Percentiles rank a stretch among this genome's conserved stretches.
These are phyloP conservation scores for Schoenoplectus tabernaemontani DNA, from an alignment of 202 grass and related monocot genomes.

Conservation along the genomic window DNA sequence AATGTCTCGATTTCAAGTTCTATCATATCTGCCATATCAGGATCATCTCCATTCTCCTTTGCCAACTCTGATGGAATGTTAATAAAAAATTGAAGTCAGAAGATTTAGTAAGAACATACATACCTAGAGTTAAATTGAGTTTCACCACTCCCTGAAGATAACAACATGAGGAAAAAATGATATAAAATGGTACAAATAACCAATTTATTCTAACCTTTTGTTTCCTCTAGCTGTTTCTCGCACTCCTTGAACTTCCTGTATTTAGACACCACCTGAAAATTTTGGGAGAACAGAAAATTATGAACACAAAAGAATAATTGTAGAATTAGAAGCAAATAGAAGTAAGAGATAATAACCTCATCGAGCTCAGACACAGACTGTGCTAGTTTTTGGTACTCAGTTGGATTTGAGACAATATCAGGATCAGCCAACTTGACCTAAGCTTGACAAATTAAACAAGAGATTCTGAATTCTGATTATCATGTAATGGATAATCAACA, in stretches of 20 bases:
- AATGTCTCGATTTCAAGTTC: conserved; percentile 63
- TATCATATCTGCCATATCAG: conserved; percentile 91
- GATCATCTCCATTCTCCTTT: conserved; percentile 51
- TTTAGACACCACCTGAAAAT: conserved; percentile 52
- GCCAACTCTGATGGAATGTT: conserved; percentile 42
- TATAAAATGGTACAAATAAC: neutral
- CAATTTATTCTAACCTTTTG: conserved; percentile 54
- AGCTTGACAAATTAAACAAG: conserved; percentile 17
- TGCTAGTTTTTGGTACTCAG: conserved; percentile 84
- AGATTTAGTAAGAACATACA: neutral
- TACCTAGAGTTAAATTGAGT: neutral
- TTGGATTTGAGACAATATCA: conserved; percentile 76
- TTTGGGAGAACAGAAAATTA: neutral
- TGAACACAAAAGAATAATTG: neutral
- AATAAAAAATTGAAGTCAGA: neutral
- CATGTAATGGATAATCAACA: neutral
- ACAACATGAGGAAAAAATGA: neutral
- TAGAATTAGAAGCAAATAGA: neutral
- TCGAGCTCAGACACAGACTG: conserved; percentile 85
- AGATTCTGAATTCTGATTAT: neutral
- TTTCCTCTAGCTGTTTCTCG: conserved; percentile 70
- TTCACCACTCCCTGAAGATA: neutral
- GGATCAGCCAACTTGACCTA: conserved; percentile 94
- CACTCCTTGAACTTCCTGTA: conserved; percentile 85
- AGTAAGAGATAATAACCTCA: conserved; percentile 34